Base-by-base conservation (phyloP, 495 filamentous ascomycete genomes). In the Aspergillus sparsus region DNA sequence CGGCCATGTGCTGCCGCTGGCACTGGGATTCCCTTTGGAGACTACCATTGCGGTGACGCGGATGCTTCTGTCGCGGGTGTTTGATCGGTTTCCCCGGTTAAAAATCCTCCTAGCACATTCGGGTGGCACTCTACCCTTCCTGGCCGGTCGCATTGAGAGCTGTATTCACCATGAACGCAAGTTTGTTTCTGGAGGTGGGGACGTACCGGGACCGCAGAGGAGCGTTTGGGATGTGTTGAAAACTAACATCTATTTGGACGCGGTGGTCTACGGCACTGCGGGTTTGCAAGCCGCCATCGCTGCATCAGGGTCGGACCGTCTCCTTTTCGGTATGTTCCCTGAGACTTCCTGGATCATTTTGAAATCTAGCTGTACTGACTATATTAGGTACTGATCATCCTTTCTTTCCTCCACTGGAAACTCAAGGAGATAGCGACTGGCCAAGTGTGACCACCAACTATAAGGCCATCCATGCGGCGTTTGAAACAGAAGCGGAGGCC, bases 201-300 rank as follows among this genome's bases (percentile, higher is more conserved):
- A 62, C 62, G 71, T 58, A 52, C 85, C 54, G 70, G 91, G 72
- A 71, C 85, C 81, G 47, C 58, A 72, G 55, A 62, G 79, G 45
- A 73, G 73, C 42, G 70, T 96, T 0, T 92, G 90, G 90, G 89
- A 93, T 62, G 82, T 97, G 8, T 65, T 97, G 63, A 84, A 83
- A 61, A 87, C 85, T n/a, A 96, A 97, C 74, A 83, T 97, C 44
- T 93, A 91, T 66, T 78, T 98, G 5, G 93, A 98, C 75, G 93
- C 93, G 0, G 91, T 96, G 0, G 83, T 92, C 1, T 96, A 96
- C 70, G 84, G 85, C 0, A 79, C 84, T 32, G 85, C 89, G 12
- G 90, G 89, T 0, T 65, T 96, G 36, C 86, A 87, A 66, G 89
- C 91, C 4, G 92, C 92, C 0, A 77, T 90, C 36, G 59, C 61